Evolutionary conservation across 2,329 filamentous ascomycete genomes (phyloP), one percentile per base, ranked within the genome.

Genomic region (Colletotrichum chrysophilum): DNA sequence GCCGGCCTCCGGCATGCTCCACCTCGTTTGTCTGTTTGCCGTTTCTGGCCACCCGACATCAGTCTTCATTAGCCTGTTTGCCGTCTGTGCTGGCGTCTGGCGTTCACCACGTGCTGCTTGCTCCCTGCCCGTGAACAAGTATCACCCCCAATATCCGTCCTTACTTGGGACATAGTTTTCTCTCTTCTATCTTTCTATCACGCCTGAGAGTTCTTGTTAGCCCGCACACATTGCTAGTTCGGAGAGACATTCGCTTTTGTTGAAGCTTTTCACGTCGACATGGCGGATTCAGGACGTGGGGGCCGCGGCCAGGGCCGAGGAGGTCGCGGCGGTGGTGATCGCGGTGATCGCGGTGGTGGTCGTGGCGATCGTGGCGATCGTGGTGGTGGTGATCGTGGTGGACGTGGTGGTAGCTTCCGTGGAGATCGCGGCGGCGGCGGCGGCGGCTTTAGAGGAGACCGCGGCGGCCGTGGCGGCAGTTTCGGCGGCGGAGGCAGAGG

Each of bases 361-460:
- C 74, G 79, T 13, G 78, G 78, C 32, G 75, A 71, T 21, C 67
- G 66, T 55, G 38, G 78, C n/a, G n/a, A n/a, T n/a, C n/a, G n/a
- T n/a, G n/a, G n/a, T 48, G 77, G 74, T 12, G 66, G 75, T 60
- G 68, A 71, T 7, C 60, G 66, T 4, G 36, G 36, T 38, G 70
- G 74, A 26, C 62, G 67, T 10, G 70, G 74, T 18, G 67, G 77
- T 36, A 68, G 78, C 38, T 38, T 38, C 16, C 75, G 79, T 16
- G 78, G 77, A 9, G 66, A 77, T 8, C 73, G 74, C 9, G 70
- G 75, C 52, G 76, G 74, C 24, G 55, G 78, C 28, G 74, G 73
- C 7, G 71, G 74, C 12, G 75, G 76, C 16, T 68, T 70, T 21
- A 68, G 79, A 34, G 77, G 74, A n/a, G 71, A 71, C 21, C 74